Conservation (phyloP, 371 early-diverging fungal species). For the Batrachochytrium dendrobatidis region DNA sequence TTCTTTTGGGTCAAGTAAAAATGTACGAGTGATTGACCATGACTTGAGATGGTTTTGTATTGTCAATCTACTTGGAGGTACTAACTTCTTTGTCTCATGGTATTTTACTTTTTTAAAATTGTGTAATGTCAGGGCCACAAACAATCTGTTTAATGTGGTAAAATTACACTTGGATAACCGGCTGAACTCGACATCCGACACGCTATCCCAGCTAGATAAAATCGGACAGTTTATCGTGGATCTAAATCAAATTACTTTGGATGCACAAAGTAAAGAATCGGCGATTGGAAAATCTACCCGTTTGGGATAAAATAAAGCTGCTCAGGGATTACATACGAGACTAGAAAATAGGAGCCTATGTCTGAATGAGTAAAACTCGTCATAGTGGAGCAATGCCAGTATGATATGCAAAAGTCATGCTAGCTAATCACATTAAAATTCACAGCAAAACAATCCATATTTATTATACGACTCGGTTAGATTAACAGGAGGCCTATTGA, state of each 20-base stretch:
- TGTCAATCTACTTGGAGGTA: no score
- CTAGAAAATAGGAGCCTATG: no score
- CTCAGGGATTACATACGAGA: no score
- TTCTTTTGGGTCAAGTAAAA: constrained; percentile 49
- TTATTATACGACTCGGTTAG: no score
- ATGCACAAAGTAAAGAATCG: background rate
- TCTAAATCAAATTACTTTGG: constrained; percentile 17
- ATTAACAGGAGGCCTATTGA: no score
- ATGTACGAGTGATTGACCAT: constrained; percentile 23
- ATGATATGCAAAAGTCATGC: no score
- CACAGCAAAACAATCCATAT: no score
- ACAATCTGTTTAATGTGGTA: constrained; percentile 42
- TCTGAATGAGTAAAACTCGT: no score
- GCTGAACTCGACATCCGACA: constrained; percentile 31
- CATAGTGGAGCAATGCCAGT: no score
- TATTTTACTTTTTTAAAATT: constrained; percentile 1
- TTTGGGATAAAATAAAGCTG: no score
- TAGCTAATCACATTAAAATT: no score
- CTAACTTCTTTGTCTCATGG: background rate
- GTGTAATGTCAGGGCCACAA: constrained; percentile 29
- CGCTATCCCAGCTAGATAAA: constrained; percentile 42
- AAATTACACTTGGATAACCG: constrained; percentile 43
- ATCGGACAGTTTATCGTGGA: constrained; percentile 44
- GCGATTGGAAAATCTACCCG: no score
- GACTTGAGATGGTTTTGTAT: background rate